Evolutionary conservation across 345 rosid species (phyloP).

Genomic region (Ceriops decandra): DNA sequence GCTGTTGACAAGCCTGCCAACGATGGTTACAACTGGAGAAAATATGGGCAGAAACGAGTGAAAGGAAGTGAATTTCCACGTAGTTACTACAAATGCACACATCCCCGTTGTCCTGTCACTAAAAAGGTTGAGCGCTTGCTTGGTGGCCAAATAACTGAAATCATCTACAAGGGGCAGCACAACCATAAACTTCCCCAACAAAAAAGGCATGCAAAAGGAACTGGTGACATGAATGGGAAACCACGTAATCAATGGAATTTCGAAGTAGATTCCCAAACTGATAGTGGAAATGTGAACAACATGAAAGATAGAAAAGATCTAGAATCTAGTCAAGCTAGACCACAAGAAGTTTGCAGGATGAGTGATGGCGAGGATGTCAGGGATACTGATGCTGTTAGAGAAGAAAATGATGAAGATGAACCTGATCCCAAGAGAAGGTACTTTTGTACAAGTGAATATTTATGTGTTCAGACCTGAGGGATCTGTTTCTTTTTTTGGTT

Average conservation of each 20-base stretch:
- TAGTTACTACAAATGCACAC: constrained; percentile 84
- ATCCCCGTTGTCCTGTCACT: constrained; percentile 69
- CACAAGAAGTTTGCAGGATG: constrained; percentile 45
- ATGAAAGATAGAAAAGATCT: constrained; percentile 45
- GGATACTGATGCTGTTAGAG: constrained; percentile 38
- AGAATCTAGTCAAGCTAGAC: constrained; percentile 57
- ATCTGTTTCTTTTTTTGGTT: neutral
- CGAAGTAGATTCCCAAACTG: constrained; percentile 29
- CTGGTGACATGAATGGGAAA: constrained; percentile 34
- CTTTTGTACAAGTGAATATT: neutral
- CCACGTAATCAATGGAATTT: constrained; percentile 22
- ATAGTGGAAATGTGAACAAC: constrained; percentile 27
- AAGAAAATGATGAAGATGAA: constrained; percentile 53
- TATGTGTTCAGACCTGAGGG: neutral
- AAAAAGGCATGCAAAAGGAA: constrained; percentile 54
- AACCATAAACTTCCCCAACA: constrained; percentile 58
- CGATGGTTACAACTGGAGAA: constrained; percentile 86
- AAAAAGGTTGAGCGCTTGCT: constrained; percentile 76
- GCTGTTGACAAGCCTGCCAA: constrained; percentile 56
- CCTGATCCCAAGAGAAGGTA: constrained; percentile 75
- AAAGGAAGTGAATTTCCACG: constrained; percentile 81
- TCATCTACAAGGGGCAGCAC: constrained; percentile 85
- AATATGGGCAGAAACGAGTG: constrained; percentile 86
- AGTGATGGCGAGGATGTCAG: constrained; percentile 69
- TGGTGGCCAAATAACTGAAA: constrained; percentile 77